phyloP scores from a whole-genome alignment of 2,329 filamentous ascomycete genomes.

The Aspergillus brasiliensis region DNA sequence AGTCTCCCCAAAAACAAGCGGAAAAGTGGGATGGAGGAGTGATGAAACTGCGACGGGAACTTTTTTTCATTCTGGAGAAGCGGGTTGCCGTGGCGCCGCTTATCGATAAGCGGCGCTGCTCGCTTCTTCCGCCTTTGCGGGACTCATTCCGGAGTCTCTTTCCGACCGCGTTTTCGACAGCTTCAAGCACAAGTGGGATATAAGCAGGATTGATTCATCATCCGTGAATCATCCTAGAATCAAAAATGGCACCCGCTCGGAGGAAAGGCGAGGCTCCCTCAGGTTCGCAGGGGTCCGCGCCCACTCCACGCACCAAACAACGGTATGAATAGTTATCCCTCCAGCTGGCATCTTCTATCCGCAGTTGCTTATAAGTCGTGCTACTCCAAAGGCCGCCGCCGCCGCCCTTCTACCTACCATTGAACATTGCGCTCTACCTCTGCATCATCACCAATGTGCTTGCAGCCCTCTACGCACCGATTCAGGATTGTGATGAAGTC shows the following conservation, averaged over 20 bases:
- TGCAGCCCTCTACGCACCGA: constrained; percentile 81
- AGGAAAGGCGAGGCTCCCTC: constrained; percentile 15
- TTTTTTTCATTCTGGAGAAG: constrained; percentile 1
- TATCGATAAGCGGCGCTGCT: constrained; percentile 9
- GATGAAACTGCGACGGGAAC: background rate
- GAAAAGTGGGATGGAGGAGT: background rate
- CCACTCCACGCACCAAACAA: constrained; percentile 26
- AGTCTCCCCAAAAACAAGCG: background rate
- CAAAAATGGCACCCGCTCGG: constrained; percentile 21
- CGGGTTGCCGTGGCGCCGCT: constrained; percentile 1
- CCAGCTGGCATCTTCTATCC: constrained; percentile 9
- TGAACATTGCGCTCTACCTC: constrained; percentile 77
- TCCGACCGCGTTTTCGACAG: background rate
- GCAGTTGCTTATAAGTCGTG: background rate
- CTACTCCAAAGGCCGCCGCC: constrained; percentile 30
- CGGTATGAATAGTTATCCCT: constrained; percentile 26
- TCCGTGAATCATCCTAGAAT: background rate
- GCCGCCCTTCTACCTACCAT: constrained; percentile 63
- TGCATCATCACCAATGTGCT: constrained; percentile 74
- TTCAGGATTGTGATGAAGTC: constrained; percentile 97
- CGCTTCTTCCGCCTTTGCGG: background rate
- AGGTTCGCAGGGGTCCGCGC: background rate
- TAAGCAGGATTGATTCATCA: background rate
- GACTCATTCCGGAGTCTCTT: background rate
- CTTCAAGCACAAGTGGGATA: background rate